Conservation (phyloP, 352 stramenopile species). For the Pythium vanterpoolii region DNA sequence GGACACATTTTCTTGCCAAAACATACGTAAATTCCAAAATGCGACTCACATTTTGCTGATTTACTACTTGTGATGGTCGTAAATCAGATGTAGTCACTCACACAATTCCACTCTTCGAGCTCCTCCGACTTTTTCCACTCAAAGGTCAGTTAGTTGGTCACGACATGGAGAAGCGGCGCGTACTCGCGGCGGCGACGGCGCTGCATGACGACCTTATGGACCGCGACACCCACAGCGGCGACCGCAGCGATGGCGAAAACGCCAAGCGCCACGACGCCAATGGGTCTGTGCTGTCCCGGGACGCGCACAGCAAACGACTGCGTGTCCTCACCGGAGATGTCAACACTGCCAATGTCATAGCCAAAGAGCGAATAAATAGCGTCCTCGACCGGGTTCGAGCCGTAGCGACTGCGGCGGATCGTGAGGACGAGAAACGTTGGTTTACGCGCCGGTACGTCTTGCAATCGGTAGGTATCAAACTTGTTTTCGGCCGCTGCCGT, state of each 20-base stretch:
- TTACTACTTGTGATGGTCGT: background rate
- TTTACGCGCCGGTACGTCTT: background rate
- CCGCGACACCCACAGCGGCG: slow-evolving; percentile 9
- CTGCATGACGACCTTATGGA: slow-evolving; percentile 16
- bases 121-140: too few relatives aligned
- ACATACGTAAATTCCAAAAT: background rate
- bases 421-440: slow-evolving; percentile 13
- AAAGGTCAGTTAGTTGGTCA: background rate
- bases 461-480: slow-evolving; percentile 12
- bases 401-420: slow-evolving; percentile 10
- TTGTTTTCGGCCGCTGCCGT: slow-evolving; percentile 14
- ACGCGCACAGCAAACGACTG: slow-evolving; percentile 4
- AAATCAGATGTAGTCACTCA: slow-evolving; percentile 10
- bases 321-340: background rate
- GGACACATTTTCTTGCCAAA: background rate
- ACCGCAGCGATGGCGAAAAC: slow-evolving; percentile 1
- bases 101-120: slow-evolving; percentile 6
- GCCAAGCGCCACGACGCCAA: background rate
- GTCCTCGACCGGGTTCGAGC: slow-evolving; percentile 7
- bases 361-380: slow-evolving; percentile 13
- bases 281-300: slow-evolving; percentile 2
- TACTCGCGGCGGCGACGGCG: slow-evolving; percentile 22
- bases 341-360: background rate
- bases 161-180: slow-evolving; percentile 17
- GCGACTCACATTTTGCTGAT: background rate